Evolutionary conservation across 495 filamentous ascomycete species (phyloP), one percentile per base, ranked within the genome.

Genomic region (Pseudomonodictys pantanalensis): DNA sequence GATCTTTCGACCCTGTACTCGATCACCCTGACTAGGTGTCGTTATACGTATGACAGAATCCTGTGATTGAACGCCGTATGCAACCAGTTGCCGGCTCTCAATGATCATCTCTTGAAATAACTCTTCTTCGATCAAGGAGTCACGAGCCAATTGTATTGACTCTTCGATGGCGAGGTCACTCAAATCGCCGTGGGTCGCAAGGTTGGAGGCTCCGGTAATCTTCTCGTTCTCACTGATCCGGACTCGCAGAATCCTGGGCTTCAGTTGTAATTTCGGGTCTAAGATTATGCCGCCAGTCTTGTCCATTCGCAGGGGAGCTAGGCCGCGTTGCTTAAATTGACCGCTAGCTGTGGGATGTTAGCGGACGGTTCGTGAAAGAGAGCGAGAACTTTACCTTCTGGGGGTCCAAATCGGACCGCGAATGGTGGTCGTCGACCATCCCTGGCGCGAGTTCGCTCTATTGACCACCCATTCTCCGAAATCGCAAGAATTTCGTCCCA

Each of bases 41-140:
- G 30, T 33, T 20, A 68, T 24, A 45, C 81, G n/a, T 70, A 81
- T 39, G 86, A 76, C 39, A 76, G 74, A 52, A 81, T 83, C 26
- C 81, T 79, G 25, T 3, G 83, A 77, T 15, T 79, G 82, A 10
- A 96, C 85, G 8, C 84, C 80, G 22, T 84, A 82, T 39, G 80
- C 80, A 9, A 83, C 78, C 33, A 95, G 73, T 0, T 78, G 74
- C 5, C 90, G 84, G 1, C 87, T 85, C 73, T 99, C 95, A 10
- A 88, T 81, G 45, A 86, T 83, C 20, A 99, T 71, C 71, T 97
- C 93, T 60, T 95, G 85, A 78, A 91, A 95, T n/a, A 99, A 73
- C 68, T 99, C 95, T 66, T 96, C 86, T 52, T 92, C 88, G 68
- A 89, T 97, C 1, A 95, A 77, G 53, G 88, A 91, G 70, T 99